Evolutionary conservation across 257 asterid genomes (phyloP).

Genomic region (Penstemon eatonii): DNA sequence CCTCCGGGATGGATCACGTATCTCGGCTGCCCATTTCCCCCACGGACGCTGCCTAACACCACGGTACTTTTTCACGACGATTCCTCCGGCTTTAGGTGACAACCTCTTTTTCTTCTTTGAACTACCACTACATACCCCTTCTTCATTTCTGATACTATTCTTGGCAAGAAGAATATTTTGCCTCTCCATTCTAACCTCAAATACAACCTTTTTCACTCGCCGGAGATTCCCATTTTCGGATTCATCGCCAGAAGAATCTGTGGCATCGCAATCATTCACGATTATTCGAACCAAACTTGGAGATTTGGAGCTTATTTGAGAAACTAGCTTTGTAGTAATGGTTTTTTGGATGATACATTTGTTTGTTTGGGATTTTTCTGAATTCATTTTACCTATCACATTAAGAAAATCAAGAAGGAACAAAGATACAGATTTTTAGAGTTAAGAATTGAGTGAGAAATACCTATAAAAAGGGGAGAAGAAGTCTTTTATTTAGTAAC

Average conservation of each 20-base stretch:
- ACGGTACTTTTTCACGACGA: constrained; percentile 46
- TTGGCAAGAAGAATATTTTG: neutral
- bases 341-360: constrained; percentile 33
- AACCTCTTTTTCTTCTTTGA: constrained; percentile 22
- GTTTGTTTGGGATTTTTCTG: constrained; percentile 4
- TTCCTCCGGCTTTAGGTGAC: neutral
- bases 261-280: constrained; percentile 69
- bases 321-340: constrained; percentile 29
- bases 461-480: constrained; percentile 24
- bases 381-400: constrained; percentile 11
- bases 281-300: constrained; percentile 54
- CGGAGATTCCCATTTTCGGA: constrained; percentile 14
- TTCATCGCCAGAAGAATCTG: constrained; percentile 69
- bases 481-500: constrained; percentile 21
- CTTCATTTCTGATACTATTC: neutral
- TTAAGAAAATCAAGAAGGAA: constrained; percentile 4
- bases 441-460: constrained; percentile 5
- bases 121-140: neutral
- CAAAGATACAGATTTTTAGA: neutral
- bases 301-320: constrained; percentile 4
- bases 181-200: constrained; percentile 49
- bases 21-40: constrained; percentile 94
- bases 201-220: constrained; percentile 42
- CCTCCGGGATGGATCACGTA: constrained; percentile 58
- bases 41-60: constrained; percentile 83